These are phyloP conservation scores for Pestalotiopsis sp. DNA, from an alignment of 2,329 filamentous ascomycete species.

Conservation along the genomic window DNA sequence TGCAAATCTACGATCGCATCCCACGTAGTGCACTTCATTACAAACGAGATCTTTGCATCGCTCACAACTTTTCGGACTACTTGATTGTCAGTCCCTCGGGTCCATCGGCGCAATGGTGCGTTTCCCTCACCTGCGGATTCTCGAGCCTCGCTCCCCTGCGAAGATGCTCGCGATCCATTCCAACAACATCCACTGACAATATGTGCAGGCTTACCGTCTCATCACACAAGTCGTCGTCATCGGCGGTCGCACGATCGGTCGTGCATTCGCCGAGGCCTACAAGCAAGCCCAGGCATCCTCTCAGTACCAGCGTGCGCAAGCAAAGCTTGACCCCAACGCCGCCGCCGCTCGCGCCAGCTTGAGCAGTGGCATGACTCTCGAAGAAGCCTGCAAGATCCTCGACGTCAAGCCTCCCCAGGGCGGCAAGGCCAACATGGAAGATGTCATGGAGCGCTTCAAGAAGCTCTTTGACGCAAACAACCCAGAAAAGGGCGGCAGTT, in stretches of 20 bases:
- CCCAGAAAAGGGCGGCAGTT: constrained; percentile 92
- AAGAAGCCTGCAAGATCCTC: constrained; percentile 96
- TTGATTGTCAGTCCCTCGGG: constrained; percentile 6
- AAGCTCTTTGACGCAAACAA: constrained; percentile 93
- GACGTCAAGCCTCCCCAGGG: constrained; percentile 88
- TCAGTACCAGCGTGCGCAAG: constrained; percentile 75
- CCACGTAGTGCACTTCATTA: neutral
- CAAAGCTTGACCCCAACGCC: constrained; percentile 55
- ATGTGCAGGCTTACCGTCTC: constrained; percentile 81
- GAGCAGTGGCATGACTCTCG: constrained; percentile 80
- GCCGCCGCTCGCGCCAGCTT: constrained; percentile 40
- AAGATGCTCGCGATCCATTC: neutral
- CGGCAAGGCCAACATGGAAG: constrained; percentile 76
- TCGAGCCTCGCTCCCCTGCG: too few relatives aligned
- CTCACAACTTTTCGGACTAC: neutral
- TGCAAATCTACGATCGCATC: neutral
- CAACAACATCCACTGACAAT: neutral
- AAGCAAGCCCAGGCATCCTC: constrained; percentile 90
- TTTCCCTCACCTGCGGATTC: neutral
- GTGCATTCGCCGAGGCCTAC: constrained; percentile 92
- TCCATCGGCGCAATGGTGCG: constrained; percentile 12
- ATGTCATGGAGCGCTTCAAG: constrained; percentile 88
- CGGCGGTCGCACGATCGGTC: constrained; percentile 87
- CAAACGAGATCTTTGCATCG: neutral
- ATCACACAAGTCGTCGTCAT: constrained; percentile 92